Conservation (phyloP, 257 asterid species). For the Hygrophila difformis region DNA sequence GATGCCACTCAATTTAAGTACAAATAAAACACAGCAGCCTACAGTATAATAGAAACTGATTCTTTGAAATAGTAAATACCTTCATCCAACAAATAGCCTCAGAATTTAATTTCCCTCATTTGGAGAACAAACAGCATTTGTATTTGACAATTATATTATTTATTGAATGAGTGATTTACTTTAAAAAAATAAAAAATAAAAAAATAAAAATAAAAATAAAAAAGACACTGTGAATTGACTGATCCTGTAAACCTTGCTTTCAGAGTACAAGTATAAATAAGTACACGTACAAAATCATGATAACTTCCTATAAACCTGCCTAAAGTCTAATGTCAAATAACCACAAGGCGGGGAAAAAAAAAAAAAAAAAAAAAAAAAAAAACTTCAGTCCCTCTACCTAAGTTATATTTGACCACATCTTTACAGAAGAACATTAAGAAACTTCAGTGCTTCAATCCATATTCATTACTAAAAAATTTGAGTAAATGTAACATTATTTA, state of each 20-base stretch:
- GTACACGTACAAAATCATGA: too few relatives aligned
- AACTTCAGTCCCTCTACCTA: too few relatives aligned
- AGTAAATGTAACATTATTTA: conserved; percentile 2
- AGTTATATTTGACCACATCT: too few relatives aligned
- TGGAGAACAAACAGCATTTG: neutral
- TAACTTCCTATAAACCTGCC: too few relatives aligned
- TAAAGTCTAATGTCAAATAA: too few relatives aligned
- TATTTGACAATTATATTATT: neutral
- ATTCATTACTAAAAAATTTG: conserved; percentile 1
- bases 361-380: too few relatives aligned
- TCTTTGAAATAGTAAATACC: neutral
- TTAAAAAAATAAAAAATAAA: too few relatives aligned
- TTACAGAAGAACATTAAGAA: neutral
- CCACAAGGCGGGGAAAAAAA: too few relatives aligned
- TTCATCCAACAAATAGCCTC: neutral
- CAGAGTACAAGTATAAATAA: conserved; percentile 7
- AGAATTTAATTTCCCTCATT: too few relatives aligned
- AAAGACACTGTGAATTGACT: too few relatives aligned
- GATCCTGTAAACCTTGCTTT: neutral
- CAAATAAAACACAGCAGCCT: conserved; percentile 3
- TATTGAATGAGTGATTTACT: neutral
- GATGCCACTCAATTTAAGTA: too few relatives aligned
- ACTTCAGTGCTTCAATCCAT: conserved; percentile 6
- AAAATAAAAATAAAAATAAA: too few relatives aligned
- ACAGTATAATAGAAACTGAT: neutral